Base-by-base conservation (phyloP, 1,284 basidiomycete genomes). In the Sporisorium iseilematis-ciliati region DNA sequence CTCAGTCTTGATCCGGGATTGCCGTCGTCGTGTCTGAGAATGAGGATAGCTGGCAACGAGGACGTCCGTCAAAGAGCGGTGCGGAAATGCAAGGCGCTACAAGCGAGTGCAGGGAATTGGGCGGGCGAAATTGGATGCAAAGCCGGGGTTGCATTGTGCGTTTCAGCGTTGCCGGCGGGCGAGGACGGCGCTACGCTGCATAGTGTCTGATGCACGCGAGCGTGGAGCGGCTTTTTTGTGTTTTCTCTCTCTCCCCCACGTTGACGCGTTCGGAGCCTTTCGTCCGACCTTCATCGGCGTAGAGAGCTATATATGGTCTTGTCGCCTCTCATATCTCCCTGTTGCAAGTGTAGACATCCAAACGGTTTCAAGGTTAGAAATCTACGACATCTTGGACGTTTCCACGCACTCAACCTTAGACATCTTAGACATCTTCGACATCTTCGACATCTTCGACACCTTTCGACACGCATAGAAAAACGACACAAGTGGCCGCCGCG, bases 131-230 rank as follows among this genome's bases (percentile, higher is more conserved):
- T 18, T 49, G 0, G 46, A n/a, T 31, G 26, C 8, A 31, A 25
- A 49, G 25, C 16, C 14, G 18, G 26, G 2, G 16, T n/a, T 20
- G 45, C 25, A n/a, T n/a, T n/a, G n/a, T n/a, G n/a, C n/a, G n/a
- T n/a, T n/a, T n/a, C n/a, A n/a, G 42, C 12, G 50, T 65, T 56
- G 45, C 65, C 55, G 65, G 58, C 65, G 58, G 65, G 26, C 33
- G 12, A 23, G 43, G n/a, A 53, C 57, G 63, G 63, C 55, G 42
- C 23, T 64, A 57, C 18, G 29, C 29, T 14, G 46, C n/a, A n/a
- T n/a, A n/a, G n/a, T n/a, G n/a, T n/a, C n/a, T n/a, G n/a, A n/a
- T 42, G 61, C 49, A 40, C 49, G 49, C 20, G 21, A 12, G n/a
- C n/a, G n/a, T n/a, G n/a, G n/a, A n/a, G 49, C 10, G 33, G 20